A percentile compares a stretch with the other conserved stretches of the same genome.
Conservation (phyloP, 1,284 basidiomycete genomes). For the Puccinia hordei region DNA sequence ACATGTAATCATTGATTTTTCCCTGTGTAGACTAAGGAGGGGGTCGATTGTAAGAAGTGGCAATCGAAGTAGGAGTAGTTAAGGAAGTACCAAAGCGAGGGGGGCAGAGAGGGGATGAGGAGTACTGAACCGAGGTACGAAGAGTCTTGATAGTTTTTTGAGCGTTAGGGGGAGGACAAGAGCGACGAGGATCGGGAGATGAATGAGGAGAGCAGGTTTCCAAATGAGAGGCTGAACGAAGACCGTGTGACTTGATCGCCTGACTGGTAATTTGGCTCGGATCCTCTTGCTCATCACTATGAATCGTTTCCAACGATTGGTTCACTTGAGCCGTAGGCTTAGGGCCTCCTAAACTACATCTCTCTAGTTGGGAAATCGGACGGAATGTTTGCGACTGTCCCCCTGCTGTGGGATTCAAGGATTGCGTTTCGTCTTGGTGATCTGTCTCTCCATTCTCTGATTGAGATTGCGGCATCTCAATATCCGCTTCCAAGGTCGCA, state of each 20-base stretch:
- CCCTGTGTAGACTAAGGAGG: neutral
- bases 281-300: neutral
- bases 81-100: conserved; percentile 12
- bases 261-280: neutral
- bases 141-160: conserved; percentile 1
- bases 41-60: neutral
- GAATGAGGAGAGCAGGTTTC: neutral
- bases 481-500: neutral
- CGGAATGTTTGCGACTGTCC: neutral
- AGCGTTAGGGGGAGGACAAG: conserved; percentile 13
- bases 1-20: too few relatives aligned
- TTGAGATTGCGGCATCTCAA: neutral
- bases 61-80: neutral
- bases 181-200: conserved; percentile 1
- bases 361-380: neutral
- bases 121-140: conserved; percentile 8
- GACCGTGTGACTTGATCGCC: neutral
- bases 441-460: neutral
- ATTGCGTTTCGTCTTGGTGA: neutral
- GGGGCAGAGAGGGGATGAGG: conserved; percentile 7
- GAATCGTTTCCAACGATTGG: neutral
- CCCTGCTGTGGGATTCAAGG: neutral
- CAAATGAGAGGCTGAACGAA: neutral
- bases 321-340: neutral
- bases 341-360: neutral